Evolutionary conservation across 306 rosid genomes (phyloP).

Genomic region (Pachyrhizus erosus): DNA sequence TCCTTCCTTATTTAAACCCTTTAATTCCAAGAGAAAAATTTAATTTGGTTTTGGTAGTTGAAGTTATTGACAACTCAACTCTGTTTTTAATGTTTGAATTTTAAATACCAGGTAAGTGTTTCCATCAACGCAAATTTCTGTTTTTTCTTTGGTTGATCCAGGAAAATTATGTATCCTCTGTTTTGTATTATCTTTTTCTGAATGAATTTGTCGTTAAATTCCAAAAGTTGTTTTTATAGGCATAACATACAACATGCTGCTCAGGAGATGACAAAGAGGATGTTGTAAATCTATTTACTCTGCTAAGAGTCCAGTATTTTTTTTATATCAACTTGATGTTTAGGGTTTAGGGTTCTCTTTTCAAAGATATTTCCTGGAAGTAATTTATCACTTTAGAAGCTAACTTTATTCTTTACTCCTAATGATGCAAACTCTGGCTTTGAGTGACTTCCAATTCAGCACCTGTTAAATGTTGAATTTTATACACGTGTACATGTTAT

Average conservation of each 20-base stretch:
- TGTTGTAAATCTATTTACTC: neutral
- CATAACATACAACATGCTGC: neutral
- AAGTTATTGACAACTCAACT: neutral
- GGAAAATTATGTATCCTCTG: too few species aligned
- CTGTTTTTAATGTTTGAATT: too few species aligned
- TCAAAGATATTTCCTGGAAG: neutral
- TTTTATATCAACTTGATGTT: too few species aligned
- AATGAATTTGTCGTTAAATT: neutral
- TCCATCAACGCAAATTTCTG: too few species aligned
- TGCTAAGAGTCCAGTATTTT: neutral
- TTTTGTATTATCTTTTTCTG: too few species aligned
- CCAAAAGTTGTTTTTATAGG: too few species aligned
- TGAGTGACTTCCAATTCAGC: neutral
- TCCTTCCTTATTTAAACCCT: neutral
- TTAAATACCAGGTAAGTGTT: too few species aligned
- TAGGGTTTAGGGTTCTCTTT: too few species aligned
- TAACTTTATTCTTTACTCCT: neutral
- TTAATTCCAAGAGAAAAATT: neutral
- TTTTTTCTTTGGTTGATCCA: too few species aligned
- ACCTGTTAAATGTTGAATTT: constrained; percentile 24
- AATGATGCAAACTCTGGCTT: neutral
- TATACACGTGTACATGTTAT: constrained; percentile 11
- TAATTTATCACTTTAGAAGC: neutral
- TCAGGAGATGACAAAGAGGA: neutral
- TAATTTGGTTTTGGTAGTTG: neutral